Base-by-base conservation (phyloP, 2,329 filamentous ascomycete species). In the Diaporthe citrichinensis region DNA sequence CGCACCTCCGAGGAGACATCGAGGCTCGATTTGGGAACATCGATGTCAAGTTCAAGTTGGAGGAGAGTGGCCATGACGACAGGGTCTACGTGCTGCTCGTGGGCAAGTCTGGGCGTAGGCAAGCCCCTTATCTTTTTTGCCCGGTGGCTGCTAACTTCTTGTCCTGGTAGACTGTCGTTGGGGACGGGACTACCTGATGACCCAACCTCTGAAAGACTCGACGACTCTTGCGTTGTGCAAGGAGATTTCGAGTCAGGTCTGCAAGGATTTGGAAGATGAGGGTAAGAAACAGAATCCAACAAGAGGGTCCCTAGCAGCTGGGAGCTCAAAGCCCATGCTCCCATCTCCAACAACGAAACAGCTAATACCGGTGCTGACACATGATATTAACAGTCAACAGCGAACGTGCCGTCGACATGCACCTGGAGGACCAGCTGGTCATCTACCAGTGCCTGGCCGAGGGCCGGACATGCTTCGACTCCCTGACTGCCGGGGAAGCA, bases 401-500 rank as follows among this genome's bases (percentile, higher is more conserved):
- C 1, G 83, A 86, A 2, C 87, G 89, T 0, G 84, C 86, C 3
- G 87, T 90, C 5, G 91, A 93, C 77, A 84, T 88, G 77, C 86
- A 88, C 79, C 84, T 92, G 12, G 90, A 92, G 81, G 91, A 92
- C 81, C 91, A 93, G 81, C 79, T 93, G 36, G 83, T 92, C 7
- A 84, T 90, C 34, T 91, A 92, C 79, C 91, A 93, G 81, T 88
- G 88, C 4, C 83, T 93, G 9, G 88, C 89, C 1, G 84, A 87
- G n/a, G 90, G 89, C 0, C 83, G 80, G 68, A 90, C 90, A 17
- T 87, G 84, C 3, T 88, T 90, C 76, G 84, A 73, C 83, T 14
- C 76, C 14, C 17, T 72, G 46, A 15, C 36, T n/a, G 39, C 67
- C 53, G 67, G 67, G 44, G 58, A 46, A 2, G 58, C 36, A 17